phyloP scores from a whole-genome alignment of 345 rosid species.

The Camelina hispida region DNA sequence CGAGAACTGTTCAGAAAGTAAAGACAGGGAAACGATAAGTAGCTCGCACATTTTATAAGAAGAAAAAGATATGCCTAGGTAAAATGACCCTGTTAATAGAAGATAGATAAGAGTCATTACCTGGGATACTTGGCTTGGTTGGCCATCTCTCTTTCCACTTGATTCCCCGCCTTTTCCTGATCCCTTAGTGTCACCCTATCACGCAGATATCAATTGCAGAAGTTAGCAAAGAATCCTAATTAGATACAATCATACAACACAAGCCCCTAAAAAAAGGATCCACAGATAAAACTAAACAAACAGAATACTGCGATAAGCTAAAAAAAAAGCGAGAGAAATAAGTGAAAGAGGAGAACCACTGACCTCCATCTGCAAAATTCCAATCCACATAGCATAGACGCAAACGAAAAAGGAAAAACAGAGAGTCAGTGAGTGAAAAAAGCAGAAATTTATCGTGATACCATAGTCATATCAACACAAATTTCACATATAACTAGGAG shows the following conservation, averaged over 20 bases:
- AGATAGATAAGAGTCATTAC: conserved; percentile 42
- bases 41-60: neutral
- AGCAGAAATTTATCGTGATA: conserved; percentile 3
- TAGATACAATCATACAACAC: conserved; percentile 18
- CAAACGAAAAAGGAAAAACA: conserved; percentile 20
- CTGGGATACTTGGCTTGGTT: conserved; percentile 54
- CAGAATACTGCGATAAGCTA: neutral
- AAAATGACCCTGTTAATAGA: neutral
- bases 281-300: neutral
- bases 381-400: conserved; percentile 35
- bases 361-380: conserved; percentile 82
- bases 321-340: neutral
- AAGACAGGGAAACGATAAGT: neutral
- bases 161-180: conserved; percentile 71
- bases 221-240: conserved; percentile 31
- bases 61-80: neutral
- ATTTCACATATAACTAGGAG: too few species aligned
- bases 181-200: conserved; percentile 85
- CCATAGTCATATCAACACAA: too few species aligned
- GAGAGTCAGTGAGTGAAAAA: conserved; percentile 17
- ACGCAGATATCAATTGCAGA: conserved; percentile 1
- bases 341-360: conserved; percentile 28
- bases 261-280: neutral
- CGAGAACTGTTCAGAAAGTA: conserved; percentile 34
- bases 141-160: conserved; percentile 58